Conservation (phyloP, 1,139 yeast genomes). For the Nakaseomyces nivariensis region DNA sequence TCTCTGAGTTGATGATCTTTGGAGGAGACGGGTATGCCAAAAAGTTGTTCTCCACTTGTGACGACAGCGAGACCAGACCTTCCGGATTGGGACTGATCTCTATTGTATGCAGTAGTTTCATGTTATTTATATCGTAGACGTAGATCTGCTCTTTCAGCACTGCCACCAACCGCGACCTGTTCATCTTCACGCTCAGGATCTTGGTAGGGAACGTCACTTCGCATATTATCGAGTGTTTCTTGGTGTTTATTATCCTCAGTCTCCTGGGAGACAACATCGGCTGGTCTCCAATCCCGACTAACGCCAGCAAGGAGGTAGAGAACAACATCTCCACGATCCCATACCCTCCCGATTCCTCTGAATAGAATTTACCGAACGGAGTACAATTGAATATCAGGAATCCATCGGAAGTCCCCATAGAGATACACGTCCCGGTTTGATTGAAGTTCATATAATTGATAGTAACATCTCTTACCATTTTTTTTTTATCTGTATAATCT, state of each 20-base stretch:
- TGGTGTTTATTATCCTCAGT: slow-evolving; percentile 73
- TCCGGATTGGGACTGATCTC: slow-evolving; percentile 67
- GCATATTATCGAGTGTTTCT: slow-evolving; percentile 57
- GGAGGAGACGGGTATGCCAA: slow-evolving; percentile 84
- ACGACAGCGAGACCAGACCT: slow-evolving; percentile 52
- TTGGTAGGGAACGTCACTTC: slow-evolving; percentile 85
- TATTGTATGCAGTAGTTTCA: slow-evolving; percentile 80
- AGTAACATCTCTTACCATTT: slow-evolving; percentile 9
- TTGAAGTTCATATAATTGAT: slow-evolving; percentile 53
- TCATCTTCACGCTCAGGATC: slow-evolving; percentile 67
- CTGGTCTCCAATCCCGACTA: slow-evolving; percentile 82
- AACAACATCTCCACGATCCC: slow-evolving; percentile 86
- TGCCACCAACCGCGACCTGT: slow-evolving; percentile 64
- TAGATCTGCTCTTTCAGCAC: slow-evolving; percentile 77
- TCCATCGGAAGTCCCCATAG: slow-evolving; percentile 71
- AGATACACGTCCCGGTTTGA: slow-evolving; percentile 82
- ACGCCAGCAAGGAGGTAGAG: slow-evolving; percentile 75
- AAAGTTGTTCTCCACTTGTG: slow-evolving; percentile 52
- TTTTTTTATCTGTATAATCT: no score
- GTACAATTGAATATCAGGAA: slow-evolving; percentile 80
- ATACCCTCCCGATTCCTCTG: slow-evolving; percentile 45
- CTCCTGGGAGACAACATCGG: slow-evolving; percentile 72
- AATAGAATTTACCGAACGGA: slow-evolving; percentile 78
- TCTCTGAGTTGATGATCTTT: slow-evolving; percentile 26
- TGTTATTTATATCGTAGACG: slow-evolving; percentile 77